Evolutionary conservation across 2,329 filamentous ascomycete genomes (phyloP).

Genomic region (Volutella citrinella): DNA sequence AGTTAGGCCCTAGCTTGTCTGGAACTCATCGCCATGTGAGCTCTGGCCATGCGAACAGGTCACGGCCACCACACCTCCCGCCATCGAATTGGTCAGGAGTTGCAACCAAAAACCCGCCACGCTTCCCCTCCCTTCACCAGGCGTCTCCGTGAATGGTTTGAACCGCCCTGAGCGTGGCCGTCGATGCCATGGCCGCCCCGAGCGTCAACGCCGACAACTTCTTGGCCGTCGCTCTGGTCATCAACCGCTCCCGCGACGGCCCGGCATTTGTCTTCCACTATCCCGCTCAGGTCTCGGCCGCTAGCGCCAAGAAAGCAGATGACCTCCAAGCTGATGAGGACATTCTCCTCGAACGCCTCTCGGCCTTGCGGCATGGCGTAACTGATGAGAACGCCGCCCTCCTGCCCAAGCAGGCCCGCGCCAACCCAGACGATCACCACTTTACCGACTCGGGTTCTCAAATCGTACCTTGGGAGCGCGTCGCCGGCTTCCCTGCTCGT

Average conservation of each 20-base stretch:
- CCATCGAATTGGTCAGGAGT: too few species aligned
- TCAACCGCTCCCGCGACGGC: constrained; percentile 72
- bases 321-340: constrained; percentile 37
- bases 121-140: too few species aligned
- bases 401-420: constrained; percentile 44
- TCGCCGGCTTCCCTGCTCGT: constrained; percentile 71
- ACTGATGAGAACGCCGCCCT: constrained; percentile 35
- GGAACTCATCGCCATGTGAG: too few species aligned
- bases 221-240: constrained; percentile 70
- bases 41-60: too few species aligned
- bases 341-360: constrained; percentile 44
- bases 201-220: constrained; percentile 54
- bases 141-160: too few species aligned
- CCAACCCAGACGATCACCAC: constrained; percentile 52
- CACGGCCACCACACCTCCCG: too few species aligned
- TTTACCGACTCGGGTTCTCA: constrained; percentile 55
- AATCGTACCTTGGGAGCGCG: constrained; percentile 66
- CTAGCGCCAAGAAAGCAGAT: constrained; percentile 26
- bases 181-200: constrained; percentile 40
- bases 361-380: constrained; percentile 32
- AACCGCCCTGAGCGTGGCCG: too few species aligned
- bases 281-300: constrained; percentile 49
- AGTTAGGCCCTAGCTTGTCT: too few species aligned
- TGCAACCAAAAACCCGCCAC: too few species aligned
- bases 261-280: constrained; percentile 86